Base-by-base conservation (phyloP, 805 yeast species). In the Cyberlindnera amylophila region DNA sequence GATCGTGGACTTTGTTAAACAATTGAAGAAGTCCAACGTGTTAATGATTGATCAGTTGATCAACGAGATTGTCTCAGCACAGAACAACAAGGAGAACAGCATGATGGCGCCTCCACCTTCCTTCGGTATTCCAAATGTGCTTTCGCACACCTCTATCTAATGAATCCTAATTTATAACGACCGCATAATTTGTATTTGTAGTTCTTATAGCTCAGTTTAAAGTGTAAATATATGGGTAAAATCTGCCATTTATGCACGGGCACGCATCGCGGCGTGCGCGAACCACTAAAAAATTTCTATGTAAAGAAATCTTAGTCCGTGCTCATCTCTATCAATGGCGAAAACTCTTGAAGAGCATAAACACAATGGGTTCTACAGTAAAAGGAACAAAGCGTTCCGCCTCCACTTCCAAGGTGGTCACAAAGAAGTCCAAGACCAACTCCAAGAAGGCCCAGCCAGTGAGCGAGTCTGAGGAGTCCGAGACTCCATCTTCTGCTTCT, bases 41-140 rank as follows among this genome's bases (percentile, higher is more conserved):
- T 38, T 56, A 19, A 32, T 56, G 44, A 39, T 56, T 14, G 55
- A 58, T 27, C 56, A 50, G 29, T 45, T 58, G 38, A 42, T 53
- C 1, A 32, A 38, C 24, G 59, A 57, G 41, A 57, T 50, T 5
- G n/a, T 53, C 12, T 32, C 33, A 2, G 9, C 37, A 24, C 49
- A 43, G 8, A 19, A 15, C 10, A 26, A 58, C 17, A 63, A 62
- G 26, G 64, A 62, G 35, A 61, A 51, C 32, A 53, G 49, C 26
- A 54, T 62, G 44, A 65, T 66, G 52, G 58, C 54, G 6, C 71
- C 71, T 34, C 71, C 58, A 4, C 23, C 39, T 4, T 4, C 26
- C 4, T 34, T 34, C 29, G 15, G 16, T 13, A 15, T 24, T 11
- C 29, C 36, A 6, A 39, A 34, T 29, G 18, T 42, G 4, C 15